These are phyloP conservation scores for Colletotrichum falcatum DNA, from an alignment of 2,329 filamentous ascomycete species.

Conservation along the genomic window DNA sequence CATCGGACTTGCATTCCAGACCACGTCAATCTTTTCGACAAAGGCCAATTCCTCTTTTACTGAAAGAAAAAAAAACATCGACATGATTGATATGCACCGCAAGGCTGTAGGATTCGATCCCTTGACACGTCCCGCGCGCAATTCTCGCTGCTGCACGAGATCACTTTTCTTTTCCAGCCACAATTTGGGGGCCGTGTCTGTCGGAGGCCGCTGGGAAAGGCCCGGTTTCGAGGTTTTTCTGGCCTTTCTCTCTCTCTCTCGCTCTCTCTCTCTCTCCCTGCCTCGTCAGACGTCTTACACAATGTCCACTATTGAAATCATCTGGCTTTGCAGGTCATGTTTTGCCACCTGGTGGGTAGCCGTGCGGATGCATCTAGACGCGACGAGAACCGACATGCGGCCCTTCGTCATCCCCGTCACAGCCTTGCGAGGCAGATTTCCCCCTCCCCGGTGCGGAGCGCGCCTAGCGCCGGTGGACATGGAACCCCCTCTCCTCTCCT, in stretches of 20 bases:
- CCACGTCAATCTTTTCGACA: neutral
- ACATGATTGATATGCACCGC: neutral
- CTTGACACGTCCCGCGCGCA: neutral
- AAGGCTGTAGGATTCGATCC: constrained; percentile 26
- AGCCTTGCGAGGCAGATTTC: constrained; percentile 35
- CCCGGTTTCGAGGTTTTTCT: no score
- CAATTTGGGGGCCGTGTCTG: constrained; percentile 28
- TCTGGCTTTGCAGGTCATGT: neutral
- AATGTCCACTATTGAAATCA: neutral
- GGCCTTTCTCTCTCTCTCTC: neutral
- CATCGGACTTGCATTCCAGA: no score
- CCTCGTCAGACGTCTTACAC: neutral
- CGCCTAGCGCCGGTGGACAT: neutral
- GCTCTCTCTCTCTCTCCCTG: neutral
- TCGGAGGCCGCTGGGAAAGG: constrained; percentile 25
- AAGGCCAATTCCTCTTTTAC: neutral
- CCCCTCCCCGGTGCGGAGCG: neutral
- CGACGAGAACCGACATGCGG: neutral
- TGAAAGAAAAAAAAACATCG: neutral
- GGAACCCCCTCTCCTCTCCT: constrained; percentile 2
- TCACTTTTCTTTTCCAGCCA: constrained; percentile 13
- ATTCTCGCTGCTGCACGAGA: neutral
- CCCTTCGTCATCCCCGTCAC: neutral
- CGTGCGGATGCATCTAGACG: constrained; percentile 1
- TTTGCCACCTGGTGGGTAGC: neutral